Conservation (phyloP, 2,329 filamentous ascomycete genomes). For the Dactylellina cionopaga region DNA sequence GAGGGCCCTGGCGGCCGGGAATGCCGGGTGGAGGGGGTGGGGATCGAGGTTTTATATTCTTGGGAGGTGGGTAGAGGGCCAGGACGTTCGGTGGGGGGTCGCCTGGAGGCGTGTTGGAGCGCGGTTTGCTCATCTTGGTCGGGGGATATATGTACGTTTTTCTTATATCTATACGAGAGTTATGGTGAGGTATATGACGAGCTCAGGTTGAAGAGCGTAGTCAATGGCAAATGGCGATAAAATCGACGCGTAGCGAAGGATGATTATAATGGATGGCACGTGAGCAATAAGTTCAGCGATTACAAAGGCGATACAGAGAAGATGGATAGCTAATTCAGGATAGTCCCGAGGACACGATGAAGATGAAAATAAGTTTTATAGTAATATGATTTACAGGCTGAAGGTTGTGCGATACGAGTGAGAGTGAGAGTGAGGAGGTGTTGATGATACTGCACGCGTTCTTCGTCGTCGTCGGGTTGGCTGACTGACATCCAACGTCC, state of each 20-base stretch:
- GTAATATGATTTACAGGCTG: too few species aligned
- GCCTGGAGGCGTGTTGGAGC: slow-evolving; percentile 43
- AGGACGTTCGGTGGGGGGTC: slow-evolving; percentile 44
- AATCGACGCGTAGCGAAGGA: too few species aligned
- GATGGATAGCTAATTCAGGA: too few species aligned
- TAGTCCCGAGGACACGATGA: background rate
- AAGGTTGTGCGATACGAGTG: too few species aligned
- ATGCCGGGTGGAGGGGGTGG: slow-evolving; percentile 42
- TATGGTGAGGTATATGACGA: background rate
- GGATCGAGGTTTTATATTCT: slow-evolving; percentile 30
- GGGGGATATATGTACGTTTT: background rate
- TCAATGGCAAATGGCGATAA: background rate
- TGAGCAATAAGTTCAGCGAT: background rate
- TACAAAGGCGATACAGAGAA: background rate
- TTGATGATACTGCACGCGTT: slow-evolving; percentile 22
- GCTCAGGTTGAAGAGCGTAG: background rate
- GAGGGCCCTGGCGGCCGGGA: slow-evolving; percentile 59
- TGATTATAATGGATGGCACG: slow-evolving; percentile 3
- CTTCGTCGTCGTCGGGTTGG: background rate
- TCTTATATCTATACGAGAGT: background rate
- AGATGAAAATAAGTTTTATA: background rate
- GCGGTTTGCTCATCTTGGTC: slow-evolving; percentile 35
- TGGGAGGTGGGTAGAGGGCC: slow-evolving; percentile 39
- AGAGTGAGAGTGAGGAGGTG: background rate
- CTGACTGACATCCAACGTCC: too few species aligned